A percentile compares a stretch with the other conserved stretches of the same genome.
Conservation (phyloP, 2,329 filamentous ascomycete genomes). For the Fusarium sp. region DNA sequence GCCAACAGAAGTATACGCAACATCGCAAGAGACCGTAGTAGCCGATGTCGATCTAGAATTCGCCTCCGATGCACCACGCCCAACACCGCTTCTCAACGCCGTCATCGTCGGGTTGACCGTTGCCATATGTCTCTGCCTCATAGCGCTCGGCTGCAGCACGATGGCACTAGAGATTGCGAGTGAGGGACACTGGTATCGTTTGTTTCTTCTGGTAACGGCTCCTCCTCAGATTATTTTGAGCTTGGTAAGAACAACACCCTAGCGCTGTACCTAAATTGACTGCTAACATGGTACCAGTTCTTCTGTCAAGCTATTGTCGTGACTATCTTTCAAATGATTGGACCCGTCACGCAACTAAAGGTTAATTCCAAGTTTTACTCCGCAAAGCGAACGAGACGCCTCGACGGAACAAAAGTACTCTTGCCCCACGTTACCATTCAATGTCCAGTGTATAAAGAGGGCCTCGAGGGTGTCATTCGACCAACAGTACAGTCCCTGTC, state of each 20-base stretch:
- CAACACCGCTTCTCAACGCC: neutral
- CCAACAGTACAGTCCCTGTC: slow-evolving; percentile 66
- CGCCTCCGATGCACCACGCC: neutral
- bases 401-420: neutral
- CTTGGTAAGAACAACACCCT: neutral
- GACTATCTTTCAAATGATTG: neutral
- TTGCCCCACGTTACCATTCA: slow-evolving; percentile 57
- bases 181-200: neutral
- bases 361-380: slow-evolving; percentile 32
- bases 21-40: neutral
- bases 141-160: neutral
- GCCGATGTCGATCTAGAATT: neutral
- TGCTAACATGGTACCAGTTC: neutral
- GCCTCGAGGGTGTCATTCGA: slow-evolving; percentile 53
- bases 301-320: neutral
- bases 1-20: neutral
- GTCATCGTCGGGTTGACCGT: neutral
- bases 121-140: neutral
- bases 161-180: neutral
- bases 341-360: neutral
- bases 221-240: neutral
- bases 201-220: neutral
- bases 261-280: accelerated
- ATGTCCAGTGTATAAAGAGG: slow-evolving; percentile 57
- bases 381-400: neutral